A percentile compares a stretch with the other conserved stretches of the same genome.
Evolutionary conservation across 176 grass and related monocot species (phyloP).

Genomic region (Oryza australiensis): DNA sequence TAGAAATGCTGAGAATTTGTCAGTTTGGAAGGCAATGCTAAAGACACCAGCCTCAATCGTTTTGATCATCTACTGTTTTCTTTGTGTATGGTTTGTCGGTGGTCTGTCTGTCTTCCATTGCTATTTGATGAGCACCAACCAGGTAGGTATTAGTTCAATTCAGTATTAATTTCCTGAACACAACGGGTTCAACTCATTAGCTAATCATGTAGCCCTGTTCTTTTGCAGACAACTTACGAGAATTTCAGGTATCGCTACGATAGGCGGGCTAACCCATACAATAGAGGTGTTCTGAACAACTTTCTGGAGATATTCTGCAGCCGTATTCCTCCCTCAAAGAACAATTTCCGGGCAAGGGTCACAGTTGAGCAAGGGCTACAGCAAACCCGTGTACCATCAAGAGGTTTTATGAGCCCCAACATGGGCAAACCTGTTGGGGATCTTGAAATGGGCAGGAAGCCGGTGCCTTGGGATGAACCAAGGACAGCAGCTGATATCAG

Average conservation of each 20-base stretch:
- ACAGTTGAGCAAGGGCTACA: conserved; percentile 53
- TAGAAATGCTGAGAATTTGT: conserved; percentile 54
- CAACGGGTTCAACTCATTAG: conserved; percentile 16
- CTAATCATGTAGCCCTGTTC: conserved; percentile 20
- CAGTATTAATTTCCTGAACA: conserved; percentile 5
- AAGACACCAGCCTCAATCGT: conserved; percentile 83
- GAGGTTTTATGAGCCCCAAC: conserved; percentile 82
- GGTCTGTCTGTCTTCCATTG: conserved; percentile 92
- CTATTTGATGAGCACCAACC: conserved; percentile 89
- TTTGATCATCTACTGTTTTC: conserved; percentile 84
- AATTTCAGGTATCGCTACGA: conserved; percentile 97
- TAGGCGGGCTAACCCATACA: conserved; percentile 75
- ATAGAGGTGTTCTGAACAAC: conserved; percentile 67
- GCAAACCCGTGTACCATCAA: conserved; percentile 38
- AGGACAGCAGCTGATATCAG: conserved; percentile 58
- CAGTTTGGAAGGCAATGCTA: conserved; percentile 69
- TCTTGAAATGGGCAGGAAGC: conserved; percentile 84
- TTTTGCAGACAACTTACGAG: conserved; percentile 86
- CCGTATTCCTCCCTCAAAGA: conserved; percentile 77
- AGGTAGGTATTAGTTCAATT: conserved; percentile 46
- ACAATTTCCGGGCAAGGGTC: conserved; percentile 75
- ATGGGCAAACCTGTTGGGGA: conserved; percentile 71
- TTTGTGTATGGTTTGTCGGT: conserved; percentile 95
- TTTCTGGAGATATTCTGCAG: conserved; percentile 82
- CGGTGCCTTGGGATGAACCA: conserved; percentile 74